Conservation (phyloP, 2,329 filamentous ascomycete genomes). For the Diaporthe sp. region DNA sequence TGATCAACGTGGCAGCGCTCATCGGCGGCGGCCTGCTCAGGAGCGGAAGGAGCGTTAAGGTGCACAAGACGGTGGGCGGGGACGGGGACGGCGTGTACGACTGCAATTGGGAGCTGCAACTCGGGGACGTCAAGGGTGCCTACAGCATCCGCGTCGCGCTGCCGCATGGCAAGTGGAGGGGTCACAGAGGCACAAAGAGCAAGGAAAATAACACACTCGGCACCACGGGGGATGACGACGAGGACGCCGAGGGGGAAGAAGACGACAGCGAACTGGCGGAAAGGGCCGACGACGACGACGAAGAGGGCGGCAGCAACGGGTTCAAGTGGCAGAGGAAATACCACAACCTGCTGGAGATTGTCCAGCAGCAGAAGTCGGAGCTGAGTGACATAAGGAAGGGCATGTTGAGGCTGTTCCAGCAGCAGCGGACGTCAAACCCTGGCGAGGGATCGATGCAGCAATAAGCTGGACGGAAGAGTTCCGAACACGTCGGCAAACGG, state of each 20-base stretch:
- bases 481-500: neutral
- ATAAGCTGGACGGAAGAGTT: neutral
- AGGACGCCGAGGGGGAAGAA: constrained; percentile 41
- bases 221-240: constrained; percentile 39
- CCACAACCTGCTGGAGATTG: constrained; percentile 68
- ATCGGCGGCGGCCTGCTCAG: constrained; percentile 67
- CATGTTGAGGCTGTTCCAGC: constrained; percentile 52
- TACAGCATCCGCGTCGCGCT: constrained; percentile 67
- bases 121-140: constrained; percentile 65
- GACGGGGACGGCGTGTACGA: constrained; percentile 35
- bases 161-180: constrained; percentile 58
- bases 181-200: constrained; percentile 20
- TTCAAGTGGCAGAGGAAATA: constrained; percentile 67
- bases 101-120: constrained; percentile 68
- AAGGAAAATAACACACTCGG: constrained; percentile 37
- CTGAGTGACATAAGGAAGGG: constrained; percentile 58
- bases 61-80: constrained; percentile 14
- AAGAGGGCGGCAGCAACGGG: constrained; percentile 37
- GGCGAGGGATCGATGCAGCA: neutral
- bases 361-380: constrained; percentile 71
- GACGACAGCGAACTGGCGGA: constrained; percentile 45
- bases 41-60: constrained; percentile 35
- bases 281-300: constrained; percentile 41
- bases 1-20: constrained; percentile 71
- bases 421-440: neutral